Base-by-base conservation (phyloP, 163 green algal genomes). In the Chlamydomonas reinhardtii region DNA sequence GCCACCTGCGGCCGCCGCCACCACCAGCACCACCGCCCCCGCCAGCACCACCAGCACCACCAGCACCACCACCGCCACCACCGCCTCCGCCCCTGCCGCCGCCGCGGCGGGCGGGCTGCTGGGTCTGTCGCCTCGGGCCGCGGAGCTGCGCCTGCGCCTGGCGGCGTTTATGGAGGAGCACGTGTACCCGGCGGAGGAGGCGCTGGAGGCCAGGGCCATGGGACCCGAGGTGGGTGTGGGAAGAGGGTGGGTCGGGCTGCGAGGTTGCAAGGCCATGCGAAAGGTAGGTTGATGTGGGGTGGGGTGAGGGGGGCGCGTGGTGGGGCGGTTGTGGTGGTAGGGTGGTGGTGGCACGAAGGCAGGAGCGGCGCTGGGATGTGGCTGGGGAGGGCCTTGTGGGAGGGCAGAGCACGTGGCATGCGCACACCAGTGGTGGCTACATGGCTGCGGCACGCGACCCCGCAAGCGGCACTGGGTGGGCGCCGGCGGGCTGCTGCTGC, bases 91-190 rank as follows among this genome's bases (percentile, higher is more conserved):
- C 43, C 12, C n/a, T 24, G 29, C 12, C 43, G 35, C 34, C 1
- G 32, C 32, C 2, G 35, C n/a, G 54, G 73, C n/a, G 4, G 74
- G 52, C 12, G 73, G 27, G 32, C 64, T 90, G 31, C 27, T 82
- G 71, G 73, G 64, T 4, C 79, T 89, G 24, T 91, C 76, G 54
- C 66, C 89, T 0, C 73, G 74, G 2, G 89, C 90, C 2, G 62
- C 72, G 35, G 81, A 82, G 39, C 85, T 97, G 73, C 79, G 94
- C 65, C 31, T 20, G 24, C 68, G 37, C 17, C 77, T 98, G 70
- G 27, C 85, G 16, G 59, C 39, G 2, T 99, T 99, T 72, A 95
- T 99, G 92, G 59, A 79, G 34, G 81, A 94, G 80, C 91, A 95
- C 70, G 91, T 99, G 54, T 93, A 94, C 56, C 93, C 95, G 25